Evolutionary conservation across 352 stramenopile genomes (phyloP).

Genomic region (Phytophthora crassamura): DNA sequence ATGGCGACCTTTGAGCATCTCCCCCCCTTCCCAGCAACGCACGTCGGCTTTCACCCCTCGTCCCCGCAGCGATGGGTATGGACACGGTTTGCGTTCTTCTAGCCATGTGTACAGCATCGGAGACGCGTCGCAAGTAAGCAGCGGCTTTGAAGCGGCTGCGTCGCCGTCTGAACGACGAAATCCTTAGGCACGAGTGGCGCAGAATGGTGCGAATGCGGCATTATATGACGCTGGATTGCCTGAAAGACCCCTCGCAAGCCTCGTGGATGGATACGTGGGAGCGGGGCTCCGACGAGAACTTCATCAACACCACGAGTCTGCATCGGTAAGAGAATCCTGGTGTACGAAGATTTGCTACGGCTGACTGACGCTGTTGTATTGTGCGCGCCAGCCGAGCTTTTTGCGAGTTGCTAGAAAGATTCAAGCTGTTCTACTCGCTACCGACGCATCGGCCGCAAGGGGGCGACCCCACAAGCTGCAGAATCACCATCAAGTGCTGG

Average conservation of each 20-base stretch:
- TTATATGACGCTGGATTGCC: neutral
- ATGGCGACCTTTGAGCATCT: too few species aligned
- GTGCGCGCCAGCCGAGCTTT: neutral
- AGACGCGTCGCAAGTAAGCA: too few species aligned
- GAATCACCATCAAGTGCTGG: neutral
- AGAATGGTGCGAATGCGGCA: neutral
- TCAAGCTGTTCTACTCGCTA: too few species aligned
- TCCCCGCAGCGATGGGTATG: too few species aligned
- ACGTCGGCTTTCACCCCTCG: too few species aligned
- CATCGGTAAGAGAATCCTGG: neutral
- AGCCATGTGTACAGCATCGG: too few species aligned
- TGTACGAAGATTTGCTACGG: neutral
- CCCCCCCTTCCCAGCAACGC: too few species aligned
- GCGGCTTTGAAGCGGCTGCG: too few species aligned
- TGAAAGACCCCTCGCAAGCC: neutral
- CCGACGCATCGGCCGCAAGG: neutral
- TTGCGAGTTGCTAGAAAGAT: too few species aligned
- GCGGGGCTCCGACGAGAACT: neutral
- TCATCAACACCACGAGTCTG: neutral
- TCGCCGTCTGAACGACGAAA: too few species aligned
- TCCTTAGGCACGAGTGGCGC: too few species aligned
- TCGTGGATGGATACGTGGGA: neutral
- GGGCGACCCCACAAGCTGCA: neutral
- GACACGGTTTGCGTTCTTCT: too few species aligned
- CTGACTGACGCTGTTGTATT: neutral